Base-by-base conservation (phyloP, 2,329 filamentous ascomycete species). In the Diaporthe humulicola region DNA sequence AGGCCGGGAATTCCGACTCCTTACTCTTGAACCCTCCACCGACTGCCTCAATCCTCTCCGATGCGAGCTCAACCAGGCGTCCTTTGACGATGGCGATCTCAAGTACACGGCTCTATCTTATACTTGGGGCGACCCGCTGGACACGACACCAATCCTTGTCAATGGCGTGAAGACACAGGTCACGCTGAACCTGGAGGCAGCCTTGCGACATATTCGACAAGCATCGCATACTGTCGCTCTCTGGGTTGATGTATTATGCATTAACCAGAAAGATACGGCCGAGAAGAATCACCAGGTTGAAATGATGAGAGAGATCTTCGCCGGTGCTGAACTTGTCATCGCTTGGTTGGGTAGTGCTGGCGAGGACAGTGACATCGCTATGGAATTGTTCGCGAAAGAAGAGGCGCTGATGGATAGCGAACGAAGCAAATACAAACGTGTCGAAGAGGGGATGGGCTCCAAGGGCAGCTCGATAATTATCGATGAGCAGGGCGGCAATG, bases 271-370 rank as follows among this genome's bases (percentile, higher is more conserved):
- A 10, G 36, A 70, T 10, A 3, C 10, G 15, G 15, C 33, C 8
- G 67, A 70, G 50, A 52, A 56, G 25, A 45, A 28, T 12, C 17
- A 33, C 22, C 52, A 70, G 36, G 38, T 70, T 9, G 36, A n/a
- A 8, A 70, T 70, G 67, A 70, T 70, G 67, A 28, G 67, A 8
- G 67, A 57, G 1, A 70, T 70, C 14, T 70, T 45, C 36, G 25
- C 67, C n/a, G 36, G 50, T 17, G 40, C 50, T 22, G 38, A 38
- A 14, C 25, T 54, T 8, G 67, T 70, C 25, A 45, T 70, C 17
- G 40, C 54, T n/a, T 70, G 67, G 67, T 3, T 70, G 19, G 67
- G 67, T 1, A 28, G 12, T 60, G 57, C 57, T 40, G 5, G 22
- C 1, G 33, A 60, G 2, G 57, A 60, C 14, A 60, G 57, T 22